A percentile compares a stretch with the other conserved stretches of the same genome.
Evolutionary conservation across 164 flowering plant genomes (phyloP).

Genomic region (Vitis cinerea): DNA sequence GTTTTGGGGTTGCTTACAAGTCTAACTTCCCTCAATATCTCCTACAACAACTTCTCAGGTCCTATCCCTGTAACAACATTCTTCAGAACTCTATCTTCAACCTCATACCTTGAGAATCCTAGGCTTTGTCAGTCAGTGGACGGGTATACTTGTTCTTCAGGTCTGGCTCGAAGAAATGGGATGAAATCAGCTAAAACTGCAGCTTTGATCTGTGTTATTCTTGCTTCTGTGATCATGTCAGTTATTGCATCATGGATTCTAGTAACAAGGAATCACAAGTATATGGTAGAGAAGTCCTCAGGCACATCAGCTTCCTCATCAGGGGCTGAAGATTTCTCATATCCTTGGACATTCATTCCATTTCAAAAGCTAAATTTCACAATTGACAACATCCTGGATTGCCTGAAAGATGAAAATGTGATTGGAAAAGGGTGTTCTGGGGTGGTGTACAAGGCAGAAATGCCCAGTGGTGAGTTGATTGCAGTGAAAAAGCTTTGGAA

Average conservation of each 20-base stretch:
- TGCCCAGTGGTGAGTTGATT: slow-evolving; percentile 82
- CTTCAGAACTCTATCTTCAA: slow-evolving; percentile 62
- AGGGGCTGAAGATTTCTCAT: slow-evolving; percentile 80
- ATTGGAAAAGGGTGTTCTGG: slow-evolving; percentile 97
- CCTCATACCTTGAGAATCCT: slow-evolving; percentile 59
- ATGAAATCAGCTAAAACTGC: slow-evolving; percentile 61
- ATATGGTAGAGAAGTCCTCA: slow-evolving; percentile 45
- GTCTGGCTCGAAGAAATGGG: slow-evolving; percentile 30
- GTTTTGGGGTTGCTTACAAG: slow-evolving; percentile 69
- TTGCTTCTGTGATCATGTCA: slow-evolving; percentile 52
- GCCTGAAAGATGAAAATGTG: slow-evolving; percentile 79
- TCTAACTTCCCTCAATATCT: slow-evolving; percentile 77
- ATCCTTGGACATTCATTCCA: slow-evolving; percentile 96
- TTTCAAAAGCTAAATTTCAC: slow-evolving; percentile 81
- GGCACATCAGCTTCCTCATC: slow-evolving; percentile 35
- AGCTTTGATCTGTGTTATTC: slow-evolving; percentile 52
- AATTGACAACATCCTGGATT: slow-evolving; percentile 70
- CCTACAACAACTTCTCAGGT: slow-evolving; percentile 90
- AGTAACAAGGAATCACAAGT: slow-evolving; percentile 47
- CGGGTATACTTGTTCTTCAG: slow-evolving; percentile 73
- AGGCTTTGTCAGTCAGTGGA: slow-evolving; percentile 71
- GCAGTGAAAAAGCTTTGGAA: slow-evolving; percentile 97
- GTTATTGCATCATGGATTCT: slow-evolving; percentile 64
- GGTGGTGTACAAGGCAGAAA: slow-evolving; percentile 82
- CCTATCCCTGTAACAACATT: slow-evolving; percentile 86